Evolutionary conservation across 2,329 filamentous ascomycete genomes (phyloP).

Genomic region (Dactylellina leptospora): DNA sequence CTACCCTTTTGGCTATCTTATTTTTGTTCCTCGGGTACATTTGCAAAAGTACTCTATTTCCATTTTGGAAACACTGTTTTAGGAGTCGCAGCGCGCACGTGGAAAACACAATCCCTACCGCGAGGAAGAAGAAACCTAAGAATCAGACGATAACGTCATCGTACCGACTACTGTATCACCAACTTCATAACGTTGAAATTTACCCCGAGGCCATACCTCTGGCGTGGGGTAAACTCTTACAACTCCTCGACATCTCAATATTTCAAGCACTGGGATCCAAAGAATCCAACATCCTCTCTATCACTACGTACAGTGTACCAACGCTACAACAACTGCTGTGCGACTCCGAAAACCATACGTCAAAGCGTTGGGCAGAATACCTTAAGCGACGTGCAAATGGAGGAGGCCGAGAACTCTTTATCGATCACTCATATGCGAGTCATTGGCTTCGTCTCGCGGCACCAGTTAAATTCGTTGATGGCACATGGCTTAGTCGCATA

Average conservation of each 20-base stretch:
- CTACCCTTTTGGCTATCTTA: too few relatives aligned
- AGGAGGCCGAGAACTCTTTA: conserved; percentile 60
- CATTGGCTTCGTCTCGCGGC: conserved; percentile 62
- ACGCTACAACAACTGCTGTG: conserved; percentile 58
- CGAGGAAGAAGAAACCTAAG: neutral
- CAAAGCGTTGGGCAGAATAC: conserved; percentile 59
- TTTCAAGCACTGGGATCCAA: conserved; percentile 1
- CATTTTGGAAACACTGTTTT: too few relatives aligned
- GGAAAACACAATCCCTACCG: too few relatives aligned
- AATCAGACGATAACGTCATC: neutral
- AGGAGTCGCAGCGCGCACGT: too few relatives aligned
- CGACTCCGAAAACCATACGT: conserved; percentile 58
- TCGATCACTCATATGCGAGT: conserved; percentile 59
- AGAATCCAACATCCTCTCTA: conserved; percentile 58
- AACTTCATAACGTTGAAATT: conserved; percentile 26
- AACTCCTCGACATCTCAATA: conserved; percentile 27
- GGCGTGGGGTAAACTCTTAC: neutral
- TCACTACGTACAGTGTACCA: conserved; percentile 58
- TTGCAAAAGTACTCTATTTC: too few relatives aligned
- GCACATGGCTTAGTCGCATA: conserved; percentile 64
- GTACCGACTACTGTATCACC: conserved; percentile 15
- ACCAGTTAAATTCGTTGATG: conserved; percentile 64
- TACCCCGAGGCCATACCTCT: neutral
- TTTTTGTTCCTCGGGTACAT: too few relatives aligned
- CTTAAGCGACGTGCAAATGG: conserved; percentile 59